These are phyloP conservation scores for Populus nigra DNA, from an alignment of 345 rosid species.

Conservation along the genomic window DNA sequence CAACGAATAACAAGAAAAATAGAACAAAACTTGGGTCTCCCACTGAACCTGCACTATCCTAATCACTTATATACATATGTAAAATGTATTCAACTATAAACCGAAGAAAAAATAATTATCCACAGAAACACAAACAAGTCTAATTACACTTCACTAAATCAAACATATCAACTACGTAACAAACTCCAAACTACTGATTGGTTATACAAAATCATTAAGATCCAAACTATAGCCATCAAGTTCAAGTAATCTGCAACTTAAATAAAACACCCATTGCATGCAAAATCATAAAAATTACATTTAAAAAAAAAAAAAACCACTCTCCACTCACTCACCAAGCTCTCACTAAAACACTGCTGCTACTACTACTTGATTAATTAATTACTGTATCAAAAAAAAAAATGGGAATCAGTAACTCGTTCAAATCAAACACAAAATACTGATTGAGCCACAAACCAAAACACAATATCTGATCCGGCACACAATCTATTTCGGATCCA, in stretches of 20 bases:
- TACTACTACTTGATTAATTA: slow-evolving; percentile 1
- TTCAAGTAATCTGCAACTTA: background rate
- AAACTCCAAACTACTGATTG: background rate
- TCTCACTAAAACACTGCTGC: slow-evolving; percentile 17
- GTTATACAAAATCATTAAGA: slow-evolving; percentile 11
- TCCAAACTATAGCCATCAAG: slow-evolving; percentile 10
- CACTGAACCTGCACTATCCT: background rate
- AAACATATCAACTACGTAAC: background rate
- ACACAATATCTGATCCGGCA: slow-evolving; percentile 14
- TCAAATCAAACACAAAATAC: slow-evolving; percentile 19
- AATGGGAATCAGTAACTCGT: background rate
- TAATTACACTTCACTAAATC: slow-evolving; percentile 4
- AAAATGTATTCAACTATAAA: background rate
- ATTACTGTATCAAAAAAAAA: background rate
- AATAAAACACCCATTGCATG: slow-evolving; percentile 14
- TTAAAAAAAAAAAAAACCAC: background rate
- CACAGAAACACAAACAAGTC: background rate
- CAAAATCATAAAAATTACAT: background rate
- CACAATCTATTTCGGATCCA: slow-evolving; percentile 62
- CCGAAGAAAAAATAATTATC: background rate
- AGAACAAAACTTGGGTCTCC: background rate
- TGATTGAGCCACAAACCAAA: slow-evolving; percentile 35
- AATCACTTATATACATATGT: background rate
- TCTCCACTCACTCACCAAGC: slow-evolving; percentile 20
- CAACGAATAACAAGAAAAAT: background rate